Percentiles rank a stretch among this genome's conserved stretches.
Evolutionary conservation across 23 red algal species (phyloP).

Genomic region (Gracilaria vermiculophylla): DNA sequence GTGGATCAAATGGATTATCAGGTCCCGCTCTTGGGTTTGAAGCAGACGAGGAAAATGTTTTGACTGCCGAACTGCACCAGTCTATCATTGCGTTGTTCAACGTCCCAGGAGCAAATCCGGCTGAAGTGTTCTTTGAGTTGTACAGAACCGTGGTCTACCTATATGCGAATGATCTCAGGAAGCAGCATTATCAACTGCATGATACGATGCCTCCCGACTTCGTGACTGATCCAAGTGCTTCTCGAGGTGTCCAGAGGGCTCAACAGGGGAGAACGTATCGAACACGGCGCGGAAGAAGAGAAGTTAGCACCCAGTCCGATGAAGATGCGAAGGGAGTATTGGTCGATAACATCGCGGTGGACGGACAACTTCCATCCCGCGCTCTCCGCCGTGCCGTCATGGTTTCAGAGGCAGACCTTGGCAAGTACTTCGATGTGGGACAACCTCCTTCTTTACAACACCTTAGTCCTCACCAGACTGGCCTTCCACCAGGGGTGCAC

Average conservation of each 20-base stretch:
- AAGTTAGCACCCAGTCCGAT: constrained; percentile 44
- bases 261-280: not conserved
- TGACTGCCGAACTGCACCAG: constrained; percentile 27
- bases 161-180: constrained; percentile 49
- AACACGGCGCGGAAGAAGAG: not conserved
- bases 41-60: constrained; percentile 32
- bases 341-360: constrained; percentile 65
- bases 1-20: not conserved
- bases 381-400: constrained; percentile 54
- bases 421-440: constrained; percentile 55
- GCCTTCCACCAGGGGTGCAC: constrained; percentile 35
- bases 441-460: constrained; percentile 50
- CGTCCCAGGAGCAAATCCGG: constrained; percentile 36
- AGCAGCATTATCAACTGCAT: not conserved
- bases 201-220: not conserved
- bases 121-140: constrained; percentile 58
- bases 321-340: constrained; percentile 59
- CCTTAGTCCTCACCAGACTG: constrained; percentile 45
- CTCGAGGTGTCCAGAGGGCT: not conserved
- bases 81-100: constrained; percentile 32
- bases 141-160: constrained; percentile 58
- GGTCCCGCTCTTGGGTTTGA: constrained; percentile 25
- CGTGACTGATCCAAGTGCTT: not conserved
- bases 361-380: constrained; percentile 55
- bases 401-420: constrained; percentile 55